Base-by-base conservation (phyloP, 2,329 filamentous ascomycete genomes). In the Colletotrichum musae region DNA sequence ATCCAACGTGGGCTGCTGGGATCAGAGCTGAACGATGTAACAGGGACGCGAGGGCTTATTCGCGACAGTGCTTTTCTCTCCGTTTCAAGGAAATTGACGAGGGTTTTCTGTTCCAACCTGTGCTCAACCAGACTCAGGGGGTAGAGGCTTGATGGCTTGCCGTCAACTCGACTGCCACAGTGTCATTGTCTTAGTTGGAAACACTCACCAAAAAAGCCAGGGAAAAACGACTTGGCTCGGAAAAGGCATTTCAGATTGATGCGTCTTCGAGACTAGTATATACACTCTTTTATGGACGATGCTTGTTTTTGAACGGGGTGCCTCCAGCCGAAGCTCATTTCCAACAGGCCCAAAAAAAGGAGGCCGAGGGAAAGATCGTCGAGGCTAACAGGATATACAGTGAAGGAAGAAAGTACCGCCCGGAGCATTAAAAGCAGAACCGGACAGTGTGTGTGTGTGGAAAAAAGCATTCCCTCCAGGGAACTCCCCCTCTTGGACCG, bases 261-360 rank as follows among this genome's bases (percentile, higher is more conserved):
- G 50, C 47, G 15, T 47, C 43, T 21, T 47, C 45, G 45, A 52
- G 16, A 52, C 41, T 36, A 26, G 39, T 66, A 60, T 66, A 57
- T 69, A 69, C 26, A 57, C 36, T 56, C 10, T 36, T 36, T 36
- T 36, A 36, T 10, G 32, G 62, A 61, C 56, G 26, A 60, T 66
- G 66, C 51, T 69, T 52, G 45, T 18, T 66, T 1, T 66, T 1
- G 21, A 66, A 61, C 66, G 18, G 62, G 56, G 57, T 66, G 56
- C 56, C 66, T 57, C 66, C 43, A 66, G 56, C 51, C 51, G 62
- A 66, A 69, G 66, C 62, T 66, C 62, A 66, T 57, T 47, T 51
- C 56, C 56, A 16, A 16, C 7, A 51, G 21, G 50, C 13, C 18
- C 28, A 56, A 43, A 60, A 47, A 36, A 2, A 54, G 18, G 18